phyloP scores from a whole-genome alignment of 2,329 filamentous ascomycete species.

The Pyricularia grisea region DNA sequence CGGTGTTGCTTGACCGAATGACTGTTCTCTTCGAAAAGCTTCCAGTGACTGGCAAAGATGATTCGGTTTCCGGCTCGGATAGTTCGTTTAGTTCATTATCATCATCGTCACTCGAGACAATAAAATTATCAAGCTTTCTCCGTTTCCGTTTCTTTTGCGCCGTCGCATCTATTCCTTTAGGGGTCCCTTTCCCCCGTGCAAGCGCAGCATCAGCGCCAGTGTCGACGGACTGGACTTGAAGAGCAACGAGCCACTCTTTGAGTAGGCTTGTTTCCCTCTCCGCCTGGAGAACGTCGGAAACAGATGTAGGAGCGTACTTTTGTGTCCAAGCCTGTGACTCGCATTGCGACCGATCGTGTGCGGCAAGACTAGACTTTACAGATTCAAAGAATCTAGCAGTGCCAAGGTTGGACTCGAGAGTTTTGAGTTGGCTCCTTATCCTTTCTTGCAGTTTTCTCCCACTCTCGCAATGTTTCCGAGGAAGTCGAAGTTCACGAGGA shows the following conservation, averaged over 20 bases:
- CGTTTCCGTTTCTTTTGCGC: slow-evolving; percentile 57
- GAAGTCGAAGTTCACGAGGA: slow-evolving; percentile 41
- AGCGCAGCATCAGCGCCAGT: slow-evolving; percentile 36
- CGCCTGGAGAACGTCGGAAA: slow-evolving; percentile 65
- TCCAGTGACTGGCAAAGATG: slow-evolving; percentile 24
- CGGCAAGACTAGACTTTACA: slow-evolving; percentile 55
- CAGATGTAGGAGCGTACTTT: slow-evolving; percentile 69
- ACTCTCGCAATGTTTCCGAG: slow-evolving; percentile 47
- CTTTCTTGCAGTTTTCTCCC: slow-evolving; percentile 39
- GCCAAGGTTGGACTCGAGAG: slow-evolving; percentile 37
- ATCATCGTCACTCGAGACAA: slow-evolving; percentile 73
- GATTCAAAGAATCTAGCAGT: slow-evolving; percentile 42
- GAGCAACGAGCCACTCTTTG: slow-evolving; percentile 68
- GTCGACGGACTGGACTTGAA: slow-evolving; percentile 70
- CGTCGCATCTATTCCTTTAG: slow-evolving; percentile 16
- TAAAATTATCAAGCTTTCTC: slow-evolving; percentile 70
- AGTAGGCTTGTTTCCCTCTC: slow-evolving; percentile 62
- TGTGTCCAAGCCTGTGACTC: slow-evolving; percentile 68
- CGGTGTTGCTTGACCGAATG: slow-evolving; percentile 32
- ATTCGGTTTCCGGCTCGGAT: slow-evolving; percentile 47
- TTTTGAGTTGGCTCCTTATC: slow-evolving; percentile 1
- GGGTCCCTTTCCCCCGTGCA: slow-evolving; percentile 14
- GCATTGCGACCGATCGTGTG: slow-evolving; percentile 72
- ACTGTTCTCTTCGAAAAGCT: slow-evolving; percentile 42
- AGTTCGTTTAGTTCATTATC: slow-evolving; percentile 59